phyloP scores from a whole-genome alignment of 164 flowering plant genomes.

The Kingdonia uniflora region DNA sequence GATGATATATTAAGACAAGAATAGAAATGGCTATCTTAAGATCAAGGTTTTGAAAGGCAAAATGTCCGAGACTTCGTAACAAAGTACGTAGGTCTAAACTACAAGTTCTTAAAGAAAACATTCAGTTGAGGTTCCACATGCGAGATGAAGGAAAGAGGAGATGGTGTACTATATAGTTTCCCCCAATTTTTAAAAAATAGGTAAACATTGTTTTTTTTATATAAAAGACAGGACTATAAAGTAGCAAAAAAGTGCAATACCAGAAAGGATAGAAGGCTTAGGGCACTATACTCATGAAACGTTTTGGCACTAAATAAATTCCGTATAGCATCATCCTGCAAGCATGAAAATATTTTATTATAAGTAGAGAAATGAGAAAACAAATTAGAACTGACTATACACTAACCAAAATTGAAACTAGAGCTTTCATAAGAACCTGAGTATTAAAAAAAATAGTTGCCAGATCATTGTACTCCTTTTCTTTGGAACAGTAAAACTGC shows the following conservation, averaged over 20 bases:
- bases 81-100: no score
- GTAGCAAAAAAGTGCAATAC: slow-evolving; percentile 27
- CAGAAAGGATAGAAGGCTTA: slow-evolving; percentile 83
- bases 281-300: slow-evolving; percentile 88
- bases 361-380: slow-evolving; percentile 6
- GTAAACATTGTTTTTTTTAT: no score
- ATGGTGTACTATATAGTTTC: no score
- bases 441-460: slow-evolving; percentile 98
- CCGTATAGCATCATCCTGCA: slow-evolving; percentile 98
- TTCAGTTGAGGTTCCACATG: no score
- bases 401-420: not conserved
- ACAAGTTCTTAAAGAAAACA: no score
- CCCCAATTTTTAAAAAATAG: no score
- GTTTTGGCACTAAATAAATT: slow-evolving; percentile 98
- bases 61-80: no score
- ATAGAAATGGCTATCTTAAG: no score
- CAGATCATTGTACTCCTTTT: slow-evolving; percentile 91
- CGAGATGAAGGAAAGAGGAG: no score
- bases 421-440: slow-evolving; percentile 44
- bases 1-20: no score
- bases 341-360: slow-evolving; percentile 3
- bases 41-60: no score
- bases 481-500: slow-evolving; percentile 77
- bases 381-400: not conserved
- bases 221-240: not conserved